Conservation (phyloP, 2,329 filamentous ascomycete species). For the Alternaria gansuensis region DNA sequence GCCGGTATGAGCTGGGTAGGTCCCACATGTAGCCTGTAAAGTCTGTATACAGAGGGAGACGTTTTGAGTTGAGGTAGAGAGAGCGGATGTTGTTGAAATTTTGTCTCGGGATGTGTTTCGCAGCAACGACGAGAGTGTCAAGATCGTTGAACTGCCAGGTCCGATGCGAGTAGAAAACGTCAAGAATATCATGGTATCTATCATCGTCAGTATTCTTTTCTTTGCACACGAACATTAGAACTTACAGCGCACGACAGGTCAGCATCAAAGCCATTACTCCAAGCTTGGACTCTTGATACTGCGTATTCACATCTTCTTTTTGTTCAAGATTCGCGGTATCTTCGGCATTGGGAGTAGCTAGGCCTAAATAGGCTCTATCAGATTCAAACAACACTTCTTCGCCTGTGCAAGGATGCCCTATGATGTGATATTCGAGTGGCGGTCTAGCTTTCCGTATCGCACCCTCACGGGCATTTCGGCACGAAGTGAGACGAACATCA, state of each 20-base stretch:
- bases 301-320: background rate
- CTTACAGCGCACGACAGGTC: conserved; percentile 7
- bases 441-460: background rate
- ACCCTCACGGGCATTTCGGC: background rate
- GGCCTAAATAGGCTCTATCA: background rate
- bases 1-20: conserved; percentile 1
- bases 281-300: background rate
- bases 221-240: background rate
- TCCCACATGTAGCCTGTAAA: conserved; percentile 4
- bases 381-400: background rate
- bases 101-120: background rate
- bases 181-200: conserved; percentile 4
- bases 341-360: background rate
- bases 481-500: conserved; percentile 2
- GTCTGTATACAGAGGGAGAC: background rate
- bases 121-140: conserved; percentile 1
- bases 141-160: conserved; percentile 8
- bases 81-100: conserved; percentile 9
- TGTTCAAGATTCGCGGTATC: background rate
- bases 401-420: background rate
- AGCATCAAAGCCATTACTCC: conserved; percentile 7
- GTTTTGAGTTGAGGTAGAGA: conserved; percentile 6
- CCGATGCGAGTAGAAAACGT: background rate
- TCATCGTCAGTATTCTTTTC: background rate
- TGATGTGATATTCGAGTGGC: background rate